Base-by-base conservation (phyloP, 1,284 basidiomycete genomes). In the Mrakiaceae sp. region DNA sequence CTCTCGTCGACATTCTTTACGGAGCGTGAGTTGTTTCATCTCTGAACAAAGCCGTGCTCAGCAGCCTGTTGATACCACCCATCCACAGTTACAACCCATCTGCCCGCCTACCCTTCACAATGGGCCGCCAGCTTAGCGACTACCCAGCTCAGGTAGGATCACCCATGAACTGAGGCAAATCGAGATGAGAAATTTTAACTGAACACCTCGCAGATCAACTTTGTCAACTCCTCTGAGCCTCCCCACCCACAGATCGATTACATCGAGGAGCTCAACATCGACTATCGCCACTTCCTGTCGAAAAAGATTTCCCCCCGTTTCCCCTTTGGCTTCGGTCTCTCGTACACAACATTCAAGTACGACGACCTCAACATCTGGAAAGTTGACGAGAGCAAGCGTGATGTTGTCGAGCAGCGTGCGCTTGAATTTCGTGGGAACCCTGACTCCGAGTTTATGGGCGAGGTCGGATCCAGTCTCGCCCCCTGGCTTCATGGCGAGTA, bases 261-360 rank as follows among this genome's bases (percentile, higher is more conserved):
- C 75, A 88, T 75, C 2, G 61, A 66, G 44, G 71, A 74, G 67
- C 78, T 78, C 71, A 75, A 75, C 70, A 78, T 90, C 74, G 88
- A 90, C 75, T 90, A 90, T 73, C 79, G 87, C 46, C 82, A 84
- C 72, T 91, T 91, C 72, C 86, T 90, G 69, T 78, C 82, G 60
- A 80, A 85, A 68, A 74, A 79, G 66, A 83, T 85, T 66, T 75
- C 75, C 1, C 84, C 85, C 0, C 78, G 82, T 27, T 86, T 79
- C 73, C 85, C 87, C 71, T 93, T 92, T 72, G 90, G 90, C 0
- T 90, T 84, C 73, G 90, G 90, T 0, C 75, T 94, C 69, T 88
- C 85, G 66, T 95, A 94, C 78, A 87, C 91, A 48, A 81, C 76
- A 0, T 96, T 94, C 74, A 76, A 81, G 46, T 89, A 88, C 72